A percentile compares a stretch with the other conserved stretches of the same genome.
Conservation (phyloP, 257 asterid genomes). For the Euphrasia confusa region DNA sequence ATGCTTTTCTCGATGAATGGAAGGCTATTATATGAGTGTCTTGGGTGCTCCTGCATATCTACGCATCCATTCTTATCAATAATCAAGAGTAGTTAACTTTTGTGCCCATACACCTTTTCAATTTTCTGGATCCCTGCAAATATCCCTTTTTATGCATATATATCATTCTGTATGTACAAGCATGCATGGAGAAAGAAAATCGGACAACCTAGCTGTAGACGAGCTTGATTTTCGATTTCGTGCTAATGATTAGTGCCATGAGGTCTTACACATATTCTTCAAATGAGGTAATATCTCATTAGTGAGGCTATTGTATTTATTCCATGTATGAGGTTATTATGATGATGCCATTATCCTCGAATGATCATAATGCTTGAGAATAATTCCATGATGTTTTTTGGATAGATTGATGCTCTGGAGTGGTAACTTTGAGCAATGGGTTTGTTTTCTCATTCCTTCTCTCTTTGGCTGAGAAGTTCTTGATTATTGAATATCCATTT, state of each 20-base stretch:
- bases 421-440: not conserved
- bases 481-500: not conserved
- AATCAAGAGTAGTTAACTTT: constrained; percentile 20
- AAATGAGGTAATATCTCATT: not conserved
- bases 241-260: not conserved
- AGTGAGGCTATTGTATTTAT: not conserved
- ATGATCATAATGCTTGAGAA: no score
- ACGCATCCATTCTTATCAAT: not conserved
- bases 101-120: constrained; percentile 9
- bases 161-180: not conserved
- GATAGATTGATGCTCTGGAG: constrained; percentile 3
- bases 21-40: constrained; percentile 12
- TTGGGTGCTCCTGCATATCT: not conserved
- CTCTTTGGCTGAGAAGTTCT: no score
- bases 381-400: not conserved
- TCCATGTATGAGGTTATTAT: not conserved
- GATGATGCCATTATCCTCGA: no score
- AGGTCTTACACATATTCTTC: no score
- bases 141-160: not conserved
- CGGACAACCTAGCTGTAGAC: not conserved
- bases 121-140: not conserved
- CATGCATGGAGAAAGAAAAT: not conserved
- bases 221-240: no score
- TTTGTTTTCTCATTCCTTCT: no score
- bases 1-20: no score